Base-by-base conservation (phyloP, 768 basidiomycete species). In the Naganishia randhawae region DNA sequence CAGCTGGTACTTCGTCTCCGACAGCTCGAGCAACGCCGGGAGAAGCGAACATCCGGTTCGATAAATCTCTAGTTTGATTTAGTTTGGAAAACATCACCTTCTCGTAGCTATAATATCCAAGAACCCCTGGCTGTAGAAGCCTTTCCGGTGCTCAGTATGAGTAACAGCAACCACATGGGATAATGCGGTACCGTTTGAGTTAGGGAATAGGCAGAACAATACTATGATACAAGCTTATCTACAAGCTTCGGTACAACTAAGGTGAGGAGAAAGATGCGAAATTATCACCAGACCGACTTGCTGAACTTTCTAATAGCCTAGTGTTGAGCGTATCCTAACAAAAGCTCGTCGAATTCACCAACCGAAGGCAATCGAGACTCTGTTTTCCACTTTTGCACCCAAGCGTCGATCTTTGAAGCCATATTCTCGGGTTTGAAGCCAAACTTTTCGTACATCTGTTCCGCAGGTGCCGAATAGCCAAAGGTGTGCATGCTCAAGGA, bases 401-500 rank as follows among this genome's bases (percentile, higher is more conserved):
- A 79, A 55, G 51, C 63, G 13, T 41, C 62, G 29, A 80, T 75
- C 50, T 71, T 73, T 54, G 70, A 62, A 0, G 75, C 72, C 50
- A 80, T 53, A 53, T 76, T 75, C 29, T 76, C 71, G 48, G 69
- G 70, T 32, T 71, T 71, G 55, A 80, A 80, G 2, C 79, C 79
- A 53, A 78, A 80, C 69, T 76, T 73, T 50, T 78, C 75, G 54
- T 72, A 80, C 17, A 78, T 55, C 29, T 71, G 66, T 2, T 69
- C 66, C 48, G 73, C 69, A 25, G 79, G 79, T 10, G 78, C 79
- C 10, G 76, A 77, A 57, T 73, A 72, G 33, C 79, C 72, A 61
- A 80, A 80, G 1, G 74, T 73, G 65, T 74, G 72, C 79, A 78
- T 80, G 68, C 74, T 74, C 29, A 71, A 66, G 16, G 73, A 73